Evolutionary conservation across 352 stramenopile genomes (phyloP).

Genomic region (Pythium grandisporangium): DNA sequence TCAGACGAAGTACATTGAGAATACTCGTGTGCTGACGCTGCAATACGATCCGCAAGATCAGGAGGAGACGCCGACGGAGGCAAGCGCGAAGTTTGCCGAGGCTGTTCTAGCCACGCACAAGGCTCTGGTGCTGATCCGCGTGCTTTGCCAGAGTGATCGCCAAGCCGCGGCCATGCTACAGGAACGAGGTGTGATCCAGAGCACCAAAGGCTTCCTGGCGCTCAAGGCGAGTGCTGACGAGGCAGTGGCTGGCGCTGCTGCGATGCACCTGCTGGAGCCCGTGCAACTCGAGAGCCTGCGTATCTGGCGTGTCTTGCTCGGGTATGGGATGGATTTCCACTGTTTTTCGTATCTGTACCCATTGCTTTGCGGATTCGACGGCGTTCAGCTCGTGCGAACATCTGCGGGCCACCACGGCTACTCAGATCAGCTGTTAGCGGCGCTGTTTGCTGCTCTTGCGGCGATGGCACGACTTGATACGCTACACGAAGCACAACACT

Average conservation of each 20-base stretch:
- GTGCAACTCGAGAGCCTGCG: constrained; percentile 18
- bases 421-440: constrained; percentile 9
- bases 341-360: constrained; percentile 28
- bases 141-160: constrained; percentile 15
- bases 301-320: constrained; percentile 21
- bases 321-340: constrained; percentile 23
- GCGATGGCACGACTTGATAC: constrained; percentile 12
- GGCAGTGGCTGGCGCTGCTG: background rate
- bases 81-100: constrained; percentile 4
- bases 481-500: constrained; percentile 20
- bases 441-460: constrained; percentile 11
- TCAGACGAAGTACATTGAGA: constrained; percentile 14
- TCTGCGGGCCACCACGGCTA: background rate
- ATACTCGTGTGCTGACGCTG: constrained; percentile 13
- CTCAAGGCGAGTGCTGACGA: constrained; percentile 4
- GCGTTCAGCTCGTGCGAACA: constrained; percentile 9
- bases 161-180: constrained; percentile 7
- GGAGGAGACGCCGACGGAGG: no score
- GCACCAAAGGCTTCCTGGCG: constrained; percentile 16
- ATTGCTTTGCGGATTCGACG: constrained; percentile 22
- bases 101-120: constrained; percentile 4
- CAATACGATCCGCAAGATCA: constrained; percentile 4
- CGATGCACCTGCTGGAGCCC: constrained; percentile 8
- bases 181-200: constrained; percentile 13
- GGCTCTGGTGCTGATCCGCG: constrained; percentile 9